These are phyloP conservation scores for Yarrowia yakushimensis DNA, from an alignment of 805 yeast species.

Conservation along the genomic window DNA sequence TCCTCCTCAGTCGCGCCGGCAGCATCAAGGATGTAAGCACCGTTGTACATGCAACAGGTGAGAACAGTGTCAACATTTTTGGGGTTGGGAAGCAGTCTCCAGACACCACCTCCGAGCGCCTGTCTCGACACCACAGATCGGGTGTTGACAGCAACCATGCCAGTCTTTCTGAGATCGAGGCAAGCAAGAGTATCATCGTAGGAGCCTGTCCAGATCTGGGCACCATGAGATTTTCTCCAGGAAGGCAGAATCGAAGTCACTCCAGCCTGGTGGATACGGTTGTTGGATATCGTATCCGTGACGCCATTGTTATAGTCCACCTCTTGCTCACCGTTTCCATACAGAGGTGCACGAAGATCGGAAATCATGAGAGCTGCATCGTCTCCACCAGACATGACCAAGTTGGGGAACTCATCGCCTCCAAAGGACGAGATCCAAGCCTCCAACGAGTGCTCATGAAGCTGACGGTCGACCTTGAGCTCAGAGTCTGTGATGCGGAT, in stretches of 20 bases:
- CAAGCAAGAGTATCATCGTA: conserved; percentile 77
- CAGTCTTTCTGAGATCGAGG: conserved; percentile 60
- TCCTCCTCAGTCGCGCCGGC: conserved; percentile 32
- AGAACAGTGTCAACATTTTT: conserved; percentile 49
- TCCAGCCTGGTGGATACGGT: conserved; percentile 79
- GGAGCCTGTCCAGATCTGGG: conserved; percentile 77
- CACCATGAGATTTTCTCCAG: conserved; percentile 41
- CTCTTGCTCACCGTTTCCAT: conserved; percentile 18
- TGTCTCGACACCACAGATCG: conserved; percentile 36
- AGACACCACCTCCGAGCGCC: conserved; percentile 88
- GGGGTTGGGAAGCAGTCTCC: conserved; percentile 74
- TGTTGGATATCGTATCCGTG: conserved; percentile 13
- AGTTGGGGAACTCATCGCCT: conserved; percentile 44
- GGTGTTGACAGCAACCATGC: conserved; percentile 48
- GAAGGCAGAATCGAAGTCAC: conserved; percentile 72
- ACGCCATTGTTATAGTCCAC: background rate
- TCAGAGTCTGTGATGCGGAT: conserved; percentile 37
- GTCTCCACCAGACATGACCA: conserved; percentile 82
- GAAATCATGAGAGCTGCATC: conserved; percentile 73
- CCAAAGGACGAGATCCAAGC: conserved; percentile 83
- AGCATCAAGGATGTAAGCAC: conserved; percentile 66
- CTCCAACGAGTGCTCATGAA: conserved; percentile 60
- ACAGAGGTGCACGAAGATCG: conserved; percentile 47
- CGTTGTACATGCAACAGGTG: conserved; percentile 93
- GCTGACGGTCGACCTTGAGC: conserved; percentile 30